These are phyloP conservation scores for Litsea cubeba DNA, from an alignment of 164 flowering plant species.

Conservation along the genomic window DNA sequence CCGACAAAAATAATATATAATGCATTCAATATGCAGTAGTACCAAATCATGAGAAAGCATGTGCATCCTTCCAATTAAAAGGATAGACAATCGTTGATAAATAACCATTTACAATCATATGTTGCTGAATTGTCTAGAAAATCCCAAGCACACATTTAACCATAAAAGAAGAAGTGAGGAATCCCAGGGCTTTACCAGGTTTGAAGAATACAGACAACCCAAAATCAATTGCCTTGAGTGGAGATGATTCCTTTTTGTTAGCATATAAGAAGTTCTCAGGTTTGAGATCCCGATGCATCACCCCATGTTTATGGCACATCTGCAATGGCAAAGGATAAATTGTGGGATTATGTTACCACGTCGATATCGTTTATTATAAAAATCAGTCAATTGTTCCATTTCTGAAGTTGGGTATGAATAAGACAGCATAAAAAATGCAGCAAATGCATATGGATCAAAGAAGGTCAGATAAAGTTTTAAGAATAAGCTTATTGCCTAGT, in stretches of 20 bases:
- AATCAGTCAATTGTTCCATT: background rate
- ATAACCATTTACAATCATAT: background rate
- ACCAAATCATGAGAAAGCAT: background rate
- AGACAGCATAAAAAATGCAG: background rate
- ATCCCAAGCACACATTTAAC: background rate
- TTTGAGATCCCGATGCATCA: conserved; percentile 92
- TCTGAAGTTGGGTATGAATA: background rate
- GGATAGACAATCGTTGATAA: background rate
- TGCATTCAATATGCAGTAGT: background rate
- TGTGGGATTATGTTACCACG: background rate
- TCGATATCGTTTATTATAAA: background rate
- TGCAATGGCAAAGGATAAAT: conserved; percentile 23
- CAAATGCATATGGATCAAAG: background rate
- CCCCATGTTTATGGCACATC: conserved; percentile 94
- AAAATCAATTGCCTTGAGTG: conserved; percentile 86
- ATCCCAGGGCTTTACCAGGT: conserved; percentile 47
- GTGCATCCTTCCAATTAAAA: background rate
- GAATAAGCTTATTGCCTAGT: background rate
- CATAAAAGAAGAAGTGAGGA: background rate
- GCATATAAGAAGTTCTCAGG: conserved; percentile 93
- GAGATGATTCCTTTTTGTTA: conserved; percentile 77
- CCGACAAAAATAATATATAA: background rate
- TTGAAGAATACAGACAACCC: conserved; percentile 83
- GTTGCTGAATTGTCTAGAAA: background rate
- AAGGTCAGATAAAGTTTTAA: background rate